Base-by-base conservation (phyloP, 495 filamentous ascomycete genomes). In the Aspergillus bertholletiae region DNA sequence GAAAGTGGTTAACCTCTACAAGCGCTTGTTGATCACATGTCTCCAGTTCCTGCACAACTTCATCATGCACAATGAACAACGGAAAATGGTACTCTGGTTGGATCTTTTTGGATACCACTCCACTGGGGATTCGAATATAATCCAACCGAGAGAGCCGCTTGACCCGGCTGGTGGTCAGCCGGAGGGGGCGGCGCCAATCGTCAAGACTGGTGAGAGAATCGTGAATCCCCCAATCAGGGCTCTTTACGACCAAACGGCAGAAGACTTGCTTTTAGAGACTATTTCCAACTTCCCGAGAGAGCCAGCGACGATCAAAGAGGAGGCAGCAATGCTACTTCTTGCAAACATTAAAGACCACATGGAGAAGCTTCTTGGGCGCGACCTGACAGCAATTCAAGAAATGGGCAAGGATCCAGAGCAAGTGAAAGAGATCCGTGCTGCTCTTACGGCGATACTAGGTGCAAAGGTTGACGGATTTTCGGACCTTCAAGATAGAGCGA, bases 11-110 rank as follows among this genome's bases (percentile, higher is more conserved):
- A 86, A 88, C 48, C 69, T 77, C 18, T 79, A 92, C 72, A 97
- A 97, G 70, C 92, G 92, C 63, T 79, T 96, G 3, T 77, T 97
- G 24, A 91, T 96, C 21, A 94, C 89, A 0, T 88, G 88, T 48
- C 79, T 97, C 12, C 92, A 97, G 68, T 90, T 93, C 64, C 82
- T 92, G 24, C 91, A 96, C 64, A 97, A 97, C 62, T 88, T 93
- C 70, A 88, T 92, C 24, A 89, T 90, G 72, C 88, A 90, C 59
- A 96, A 97, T 52, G 92, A 97, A 68, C 81, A 88, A 27, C 87
- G 89, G 49, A 96, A 97, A 73, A 87, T 96, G 76, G 79, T 89
- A 3, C 86, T 97, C 24, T 97, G 92, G 92, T 77, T 90, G 37
- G 88, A 90, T 62, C 76, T 97, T 1, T 93, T 92, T 62, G 88